A percentile compares a stretch with the other conserved stretches of the same genome.
phyloP scores from a whole-genome alignment of 768 basidiomycete genomes.

The Lactarius indigo region DNA sequence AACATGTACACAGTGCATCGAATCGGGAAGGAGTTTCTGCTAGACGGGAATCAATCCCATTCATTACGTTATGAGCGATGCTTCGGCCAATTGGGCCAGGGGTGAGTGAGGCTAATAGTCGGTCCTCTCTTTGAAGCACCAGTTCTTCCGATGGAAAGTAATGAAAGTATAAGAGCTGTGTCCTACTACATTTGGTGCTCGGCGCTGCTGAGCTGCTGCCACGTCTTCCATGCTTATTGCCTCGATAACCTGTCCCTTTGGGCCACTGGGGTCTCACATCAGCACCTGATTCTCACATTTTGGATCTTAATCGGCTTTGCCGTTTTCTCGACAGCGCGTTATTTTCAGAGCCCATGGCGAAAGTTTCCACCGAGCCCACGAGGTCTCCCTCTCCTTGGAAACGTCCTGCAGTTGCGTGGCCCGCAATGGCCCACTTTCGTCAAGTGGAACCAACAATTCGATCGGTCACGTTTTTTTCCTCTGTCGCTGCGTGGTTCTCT shows the following conservation, averaged over 20 bases:
- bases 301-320: neutral
- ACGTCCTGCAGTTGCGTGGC: slow-evolving; percentile 12
- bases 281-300: neutral
- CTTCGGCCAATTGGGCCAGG: too few species aligned
- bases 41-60: too few species aligned
- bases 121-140: too few species aligned
- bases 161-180: too few species aligned
- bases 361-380: slow-evolving; percentile 20
- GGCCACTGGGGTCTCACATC: neutral
- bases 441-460: slow-evolving; percentile 18
- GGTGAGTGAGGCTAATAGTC: too few species aligned
- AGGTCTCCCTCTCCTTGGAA: slow-evolving; percentile 19
- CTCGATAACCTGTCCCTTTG: neutral
- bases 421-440: slow-evolving; percentile 20
- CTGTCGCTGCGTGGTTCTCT: neutral
- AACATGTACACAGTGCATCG: too few species aligned
- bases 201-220: too few species aligned
- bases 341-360: slow-evolving; percentile 23
- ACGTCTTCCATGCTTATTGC: neutral
- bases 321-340: neutral
- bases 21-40: too few species aligned
- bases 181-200: too few species aligned
- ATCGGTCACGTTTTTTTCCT: neutral
- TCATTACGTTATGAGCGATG: too few species aligned
- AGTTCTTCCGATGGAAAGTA: too few species aligned